Evolutionary conservation across 768 basidiomycete genomes (phyloP).

Genomic region (Termitomyces sp.): DNA sequence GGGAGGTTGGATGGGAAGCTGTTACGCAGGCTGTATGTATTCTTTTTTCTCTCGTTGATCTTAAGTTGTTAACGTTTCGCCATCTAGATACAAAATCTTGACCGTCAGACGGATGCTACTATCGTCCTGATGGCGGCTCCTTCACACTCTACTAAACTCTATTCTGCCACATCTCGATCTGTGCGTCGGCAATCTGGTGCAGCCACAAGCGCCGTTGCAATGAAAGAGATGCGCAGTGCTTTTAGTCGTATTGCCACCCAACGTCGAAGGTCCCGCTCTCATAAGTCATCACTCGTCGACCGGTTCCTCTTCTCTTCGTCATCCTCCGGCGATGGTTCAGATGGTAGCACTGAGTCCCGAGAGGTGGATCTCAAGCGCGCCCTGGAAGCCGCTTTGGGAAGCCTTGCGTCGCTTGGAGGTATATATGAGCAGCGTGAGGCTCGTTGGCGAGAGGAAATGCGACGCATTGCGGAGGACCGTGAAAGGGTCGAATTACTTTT

Average conservation of each 20-base stretch:
- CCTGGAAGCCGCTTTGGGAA: slow-evolving; percentile 64
- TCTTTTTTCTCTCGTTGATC: background rate
- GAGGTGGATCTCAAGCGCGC: slow-evolving; percentile 69
- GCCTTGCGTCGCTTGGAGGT: slow-evolving; percentile 55
- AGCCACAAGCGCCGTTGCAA: slow-evolving; percentile 43
- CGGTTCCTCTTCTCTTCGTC: slow-evolving; percentile 43
- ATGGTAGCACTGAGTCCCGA: slow-evolving; percentile 45
- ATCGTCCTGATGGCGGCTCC: slow-evolving; percentile 74
- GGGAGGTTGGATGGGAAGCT: slow-evolving; percentile 76
- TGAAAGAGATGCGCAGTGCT: slow-evolving; percentile 49
- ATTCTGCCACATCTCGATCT: slow-evolving; percentile 63
- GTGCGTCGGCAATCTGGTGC: slow-evolving; percentile 52
- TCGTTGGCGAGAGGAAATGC: slow-evolving; percentile 71
- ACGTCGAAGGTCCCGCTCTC: slow-evolving; percentile 44
- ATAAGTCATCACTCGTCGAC: slow-evolving; percentile 42
- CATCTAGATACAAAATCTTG: slow-evolving; percentile 68
- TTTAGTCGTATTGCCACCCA: slow-evolving; percentile 61
- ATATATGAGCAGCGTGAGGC: slow-evolving; percentile 70
- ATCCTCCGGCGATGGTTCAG: slow-evolving; percentile 51
- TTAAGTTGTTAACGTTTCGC: background rate
- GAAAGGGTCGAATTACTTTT: slow-evolving; percentile 65
- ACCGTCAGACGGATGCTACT: slow-evolving; percentile 79
- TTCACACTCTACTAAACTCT: slow-evolving; percentile 65
- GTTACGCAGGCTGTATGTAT: slow-evolving; percentile 64
- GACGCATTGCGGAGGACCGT: slow-evolving; percentile 59